Base-by-base conservation (phyloP, 768 basidiomycete species). In the Lactarius evosmus region DNA sequence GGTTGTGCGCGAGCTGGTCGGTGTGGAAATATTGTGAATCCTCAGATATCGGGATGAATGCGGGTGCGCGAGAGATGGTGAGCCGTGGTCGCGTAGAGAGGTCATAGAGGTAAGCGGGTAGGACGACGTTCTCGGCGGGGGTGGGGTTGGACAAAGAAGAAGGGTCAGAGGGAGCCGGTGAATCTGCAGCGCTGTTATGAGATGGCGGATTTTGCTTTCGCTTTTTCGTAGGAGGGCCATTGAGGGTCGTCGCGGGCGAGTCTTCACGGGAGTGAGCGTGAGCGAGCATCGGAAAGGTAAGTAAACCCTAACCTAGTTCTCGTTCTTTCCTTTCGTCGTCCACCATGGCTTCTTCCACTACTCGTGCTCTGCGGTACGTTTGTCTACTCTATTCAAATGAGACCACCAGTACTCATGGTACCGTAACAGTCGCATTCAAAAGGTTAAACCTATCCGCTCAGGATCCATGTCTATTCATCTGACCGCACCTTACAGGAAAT, bases 61-160 rank as follows among this genome's bases (percentile, higher is more conserved):
- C 75, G 1, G 91, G 91, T 30, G 85, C 87, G 29, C 91, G 87
- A 57, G 89, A 90, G 66, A 91, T 83, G 36, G 83, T 83, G 44
- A 92, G 84, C 56, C 85, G 85, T 1, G 86, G 87, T 29, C 89
- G 82, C 5, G 84, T 81, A 56, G 83, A 83, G 66, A 91, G 82
- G 74, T 91, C 88, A 65, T 85, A 65, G 55, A 65, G 81, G 33
- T 86, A 85, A 14, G 84, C 82, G 17, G 83, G 80, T 58, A 89
- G 81, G 65, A 89, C 79, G 63, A 80, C 75, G 65, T 79, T 81
- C 61, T 77, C 80, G 22, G 66, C 65, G 27, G 72, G 72, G 14
- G 78, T 76, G 16, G 77, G 66, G 56, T 70, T 72, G 19, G 61
- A 64, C 16, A 63, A 2, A 1, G 62, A 53, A 4, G 66, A 52